phyloP scores from a whole-genome alignment of 345 rosid genomes.

The Cardiospermum halicacabum region DNA sequence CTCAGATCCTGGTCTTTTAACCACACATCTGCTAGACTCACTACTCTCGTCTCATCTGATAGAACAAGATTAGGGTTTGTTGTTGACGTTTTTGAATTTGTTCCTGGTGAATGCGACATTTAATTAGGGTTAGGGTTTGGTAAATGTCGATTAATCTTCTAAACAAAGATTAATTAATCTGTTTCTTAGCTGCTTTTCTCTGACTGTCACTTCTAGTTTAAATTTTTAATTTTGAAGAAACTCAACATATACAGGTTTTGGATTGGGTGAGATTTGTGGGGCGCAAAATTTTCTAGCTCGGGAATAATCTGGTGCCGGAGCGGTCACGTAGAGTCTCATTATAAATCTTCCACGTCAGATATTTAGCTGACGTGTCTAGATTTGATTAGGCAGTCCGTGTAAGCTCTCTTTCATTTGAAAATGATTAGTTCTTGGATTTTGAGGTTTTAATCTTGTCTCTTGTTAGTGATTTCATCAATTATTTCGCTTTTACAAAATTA shows the following conservation, averaged over 20 bases:
- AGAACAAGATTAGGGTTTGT: conserved; percentile 15
- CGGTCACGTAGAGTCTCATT: background rate
- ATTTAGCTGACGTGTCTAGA: background rate
- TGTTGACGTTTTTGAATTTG: background rate
- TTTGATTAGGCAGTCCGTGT: background rate
- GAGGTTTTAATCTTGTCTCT: background rate
- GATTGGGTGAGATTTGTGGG: conserved; percentile 6
- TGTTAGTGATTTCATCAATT: background rate
- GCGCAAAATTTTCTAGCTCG: background rate
- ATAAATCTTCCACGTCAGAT: background rate
- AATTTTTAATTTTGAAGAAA: background rate
- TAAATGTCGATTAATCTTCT: background rate
- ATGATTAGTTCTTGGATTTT: background rate
- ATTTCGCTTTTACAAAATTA: too few relatives aligned
- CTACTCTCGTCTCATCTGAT: conserved; percentile 1
- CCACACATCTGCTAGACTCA: conserved; percentile 19
- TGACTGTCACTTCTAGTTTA: background rate
- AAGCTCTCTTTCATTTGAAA: background rate
- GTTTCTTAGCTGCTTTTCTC: background rate
- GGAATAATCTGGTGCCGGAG: background rate
- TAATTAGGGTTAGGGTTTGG: background rate
- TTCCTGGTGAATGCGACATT: conserved; percentile 23
- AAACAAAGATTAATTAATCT: background rate
- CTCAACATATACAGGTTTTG: background rate
- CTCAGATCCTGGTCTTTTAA: conserved; percentile 17